Evolutionary conservation across 2,329 filamentous ascomycete species (phyloP).

Genomic region (Apiospora marii): DNA sequence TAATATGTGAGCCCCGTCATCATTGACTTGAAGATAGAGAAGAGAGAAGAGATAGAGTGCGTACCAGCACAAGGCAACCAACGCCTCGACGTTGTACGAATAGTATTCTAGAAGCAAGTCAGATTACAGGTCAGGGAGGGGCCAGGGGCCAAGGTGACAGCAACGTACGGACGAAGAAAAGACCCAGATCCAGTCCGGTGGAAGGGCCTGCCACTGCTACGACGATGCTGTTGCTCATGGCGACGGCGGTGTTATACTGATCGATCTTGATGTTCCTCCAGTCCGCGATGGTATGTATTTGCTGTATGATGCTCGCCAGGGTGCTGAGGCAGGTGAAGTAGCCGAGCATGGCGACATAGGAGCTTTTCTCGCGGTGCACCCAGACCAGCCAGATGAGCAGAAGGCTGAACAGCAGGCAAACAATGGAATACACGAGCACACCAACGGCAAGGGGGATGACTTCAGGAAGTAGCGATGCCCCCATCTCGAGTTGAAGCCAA

Average conservation of each 20-base stretch:
- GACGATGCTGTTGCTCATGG: slow-evolving; percentile 47
- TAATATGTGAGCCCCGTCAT: neutral
- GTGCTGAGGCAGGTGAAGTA: slow-evolving; percentile 47
- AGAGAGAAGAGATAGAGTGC: slow-evolving; percentile 17
- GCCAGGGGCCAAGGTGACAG: neutral
- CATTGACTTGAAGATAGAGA: neutral
- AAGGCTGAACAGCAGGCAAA: slow-evolving; percentile 43
- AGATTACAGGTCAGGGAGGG: neutral
- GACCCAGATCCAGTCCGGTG: slow-evolving; percentile 48
- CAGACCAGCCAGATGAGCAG: slow-evolving; percentile 48
- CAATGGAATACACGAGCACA: slow-evolving; percentile 46
- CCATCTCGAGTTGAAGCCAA: slow-evolving; percentile 41
- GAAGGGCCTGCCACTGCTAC: slow-evolving; percentile 52
- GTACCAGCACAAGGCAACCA: slow-evolving; percentile 56
- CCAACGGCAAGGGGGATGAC: slow-evolving; percentile 43
- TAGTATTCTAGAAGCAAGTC: slow-evolving; percentile 51
- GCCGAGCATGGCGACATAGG: slow-evolving; percentile 50
- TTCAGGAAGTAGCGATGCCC: slow-evolving; percentile 45
- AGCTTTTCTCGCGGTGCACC: slow-evolving; percentile 49
- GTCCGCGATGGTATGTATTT: slow-evolving; percentile 49
- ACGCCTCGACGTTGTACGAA: slow-evolving; percentile 57
- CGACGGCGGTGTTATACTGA: slow-evolving; percentile 47
- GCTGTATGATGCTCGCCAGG: slow-evolving; percentile 50
- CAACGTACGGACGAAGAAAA: slow-evolving; percentile 58
- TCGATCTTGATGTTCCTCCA: slow-evolving; percentile 50